Base-by-base conservation (phyloP, 371 early-diverging fungal genomes). In the Batrachochytrium dendrobatidis region DNA sequence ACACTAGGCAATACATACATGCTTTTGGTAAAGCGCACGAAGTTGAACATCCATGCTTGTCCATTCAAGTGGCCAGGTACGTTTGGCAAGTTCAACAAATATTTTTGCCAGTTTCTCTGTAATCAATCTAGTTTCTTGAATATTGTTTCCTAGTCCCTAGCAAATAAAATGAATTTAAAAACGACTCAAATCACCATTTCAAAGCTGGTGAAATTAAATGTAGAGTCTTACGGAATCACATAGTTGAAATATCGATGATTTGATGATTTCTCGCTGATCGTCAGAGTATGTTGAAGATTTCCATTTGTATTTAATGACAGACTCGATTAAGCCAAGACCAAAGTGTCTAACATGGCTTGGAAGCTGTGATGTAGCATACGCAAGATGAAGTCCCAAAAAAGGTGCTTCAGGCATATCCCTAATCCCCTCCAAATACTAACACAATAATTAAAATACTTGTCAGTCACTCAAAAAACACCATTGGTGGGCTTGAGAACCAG, bases 1-100 rank as follows among this genome's bases (percentile, higher is more conserved):
- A n/a, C 39, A n/a, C 12, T n/a, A n/a, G 39, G 15, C 76, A 54
- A 55, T 2, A 52, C 64, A 15, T 31, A 82, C 81, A 31, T 64
- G 64, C 55, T 63, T 35, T 46, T 30, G 59, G 52, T 76, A 80
- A 44, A 76, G 31, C n/a, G 61, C 58, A 15, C 68, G 54, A 24
- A 83, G 62, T 22, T 64, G 48, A 17, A 33, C 29, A 48, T 83
- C 78, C 69, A 82, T 67, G 34, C 77, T 74, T 1, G 68, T 70
- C 83, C 83, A 83, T 10, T 60, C 29, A 24, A 66, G 56, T 0
- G 83, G 83, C 82, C 81, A 83, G 58, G 70, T 69, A 7, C 81
- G 64, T 55, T 83, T 80, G 26, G 74, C 80, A 8, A 78, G 65
- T 44, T 76, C 83, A 15, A 80, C 81, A 45, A 80, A 58, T 24